Evolutionary conservation across 1,284 basidiomycete species (phyloP).

Genomic region (Baeospora myosura): DNA sequence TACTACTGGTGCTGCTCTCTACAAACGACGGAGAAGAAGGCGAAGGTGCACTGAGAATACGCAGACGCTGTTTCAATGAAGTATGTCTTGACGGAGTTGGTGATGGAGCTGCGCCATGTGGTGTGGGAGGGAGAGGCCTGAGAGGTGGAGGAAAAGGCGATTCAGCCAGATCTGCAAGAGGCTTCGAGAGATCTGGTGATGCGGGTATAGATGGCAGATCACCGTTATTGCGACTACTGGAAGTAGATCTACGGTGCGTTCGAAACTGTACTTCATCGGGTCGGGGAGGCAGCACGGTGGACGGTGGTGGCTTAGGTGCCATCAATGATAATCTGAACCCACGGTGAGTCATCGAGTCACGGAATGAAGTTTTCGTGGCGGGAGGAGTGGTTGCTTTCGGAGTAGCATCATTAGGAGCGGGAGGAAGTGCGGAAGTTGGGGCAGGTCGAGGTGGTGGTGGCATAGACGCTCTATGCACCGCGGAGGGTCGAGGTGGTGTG

Average conservation of each 20-base stretch:
- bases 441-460: slow-evolving; percentile 64
- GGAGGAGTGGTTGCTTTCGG: slow-evolving; percentile 20
- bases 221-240: too few relatives aligned
- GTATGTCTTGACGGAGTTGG: slow-evolving; percentile 27
- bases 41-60: slow-evolving; percentile 54
- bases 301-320: slow-evolving; percentile 57
- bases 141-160: slow-evolving; percentile 29
- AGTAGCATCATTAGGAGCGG: slow-evolving; percentile 36
- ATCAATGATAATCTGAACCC: slow-evolving; percentile 51
- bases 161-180: too few relatives aligned
- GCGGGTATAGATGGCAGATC: too few relatives aligned
- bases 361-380: slow-evolving; percentile 38
- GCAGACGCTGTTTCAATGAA: slow-evolving; percentile 52
- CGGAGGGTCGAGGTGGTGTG: slow-evolving; percentile 26
- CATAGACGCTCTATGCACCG: slow-evolving; percentile 52
- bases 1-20: background rate
- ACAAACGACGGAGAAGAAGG: slow-evolving; percentile 18
- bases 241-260: too few relatives aligned
- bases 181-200: too few relatives aligned
- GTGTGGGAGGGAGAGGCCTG: slow-evolving; percentile 18
- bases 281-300: slow-evolving; percentile 46
- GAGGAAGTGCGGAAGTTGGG: slow-evolving; percentile 60
- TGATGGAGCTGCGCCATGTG: slow-evolving; percentile 11
- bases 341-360: slow-evolving; percentile 43
- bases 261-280: slow-evolving; percentile 40